Evolutionary conservation across 176 grass and related monocot species (phyloP).

Genomic region (Musa schizocarpa): DNA sequence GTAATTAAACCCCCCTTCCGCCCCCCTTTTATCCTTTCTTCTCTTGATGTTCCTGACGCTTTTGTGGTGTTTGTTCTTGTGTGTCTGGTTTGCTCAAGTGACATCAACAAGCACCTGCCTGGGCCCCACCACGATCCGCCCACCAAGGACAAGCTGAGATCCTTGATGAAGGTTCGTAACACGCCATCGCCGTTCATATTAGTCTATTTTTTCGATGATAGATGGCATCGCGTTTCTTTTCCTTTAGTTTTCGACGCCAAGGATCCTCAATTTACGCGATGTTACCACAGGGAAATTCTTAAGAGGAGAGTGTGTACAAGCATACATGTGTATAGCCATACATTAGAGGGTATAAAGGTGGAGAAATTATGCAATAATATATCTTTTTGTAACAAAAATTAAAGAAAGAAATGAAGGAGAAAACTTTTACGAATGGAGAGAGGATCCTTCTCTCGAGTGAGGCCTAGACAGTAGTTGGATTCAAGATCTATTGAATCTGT

Average conservation of each 20-base stretch:
- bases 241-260: background rate
- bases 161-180: background rate
- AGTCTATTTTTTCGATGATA: no score
- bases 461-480: no score
- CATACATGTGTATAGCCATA: background rate
- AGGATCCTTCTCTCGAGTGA: no score
- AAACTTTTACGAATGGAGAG: background rate
- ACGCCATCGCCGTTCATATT: no score
- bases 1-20: background rate
- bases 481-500: no score
- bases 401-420: background rate
- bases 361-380: background rate
- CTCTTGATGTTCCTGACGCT: no score
- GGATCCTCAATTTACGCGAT: no score
- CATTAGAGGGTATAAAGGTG: background rate
- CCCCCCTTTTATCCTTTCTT: background rate
- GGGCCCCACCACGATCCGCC: slow-evolving; percentile 10
- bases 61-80: background rate
- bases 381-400: background rate
- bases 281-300: background rate
- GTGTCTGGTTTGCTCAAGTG: background rate
- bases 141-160: slow-evolving; percentile 6
- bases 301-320: no score
- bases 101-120: slow-evolving; percentile 17
- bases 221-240: background rate